phyloP scores from a whole-genome alignment of 192 early-diverging fungal genomes.

The Coemansia furcata region DNA sequence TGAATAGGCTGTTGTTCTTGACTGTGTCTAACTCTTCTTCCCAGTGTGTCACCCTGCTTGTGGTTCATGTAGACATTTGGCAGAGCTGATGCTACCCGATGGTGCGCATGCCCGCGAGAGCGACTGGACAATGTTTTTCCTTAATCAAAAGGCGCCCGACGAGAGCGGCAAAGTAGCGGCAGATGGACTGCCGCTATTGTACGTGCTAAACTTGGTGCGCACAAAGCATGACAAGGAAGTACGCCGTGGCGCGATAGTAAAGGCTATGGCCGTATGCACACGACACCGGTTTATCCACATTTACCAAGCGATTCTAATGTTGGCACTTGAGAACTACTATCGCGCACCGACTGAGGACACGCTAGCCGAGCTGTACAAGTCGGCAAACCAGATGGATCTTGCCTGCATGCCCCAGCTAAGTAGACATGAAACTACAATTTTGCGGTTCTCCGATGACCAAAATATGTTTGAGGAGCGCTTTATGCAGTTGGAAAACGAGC shows the following conservation, averaged over 20 bases:
- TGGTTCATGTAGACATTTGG: constrained; percentile 51
- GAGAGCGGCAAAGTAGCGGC: constrained; percentile 30
- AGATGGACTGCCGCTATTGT: constrained; percentile 67
- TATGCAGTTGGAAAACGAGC: constrained; percentile 41
- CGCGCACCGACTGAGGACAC: constrained; percentile 68
- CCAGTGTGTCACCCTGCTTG: constrained; percentile 2
- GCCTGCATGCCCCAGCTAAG: constrained; percentile 75
- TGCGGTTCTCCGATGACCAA: constrained; percentile 79
- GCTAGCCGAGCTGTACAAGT: constrained; percentile 73
- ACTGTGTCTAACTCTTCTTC: constrained; percentile 12
- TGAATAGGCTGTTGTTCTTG: not conserved
- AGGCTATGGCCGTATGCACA: constrained; percentile 92
- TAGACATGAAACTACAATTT: constrained; percentile 75
- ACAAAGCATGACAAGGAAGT: constrained; percentile 84
- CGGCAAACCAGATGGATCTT: constrained; percentile 85
- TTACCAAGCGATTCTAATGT: constrained; percentile 85
- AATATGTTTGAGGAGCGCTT: constrained; percentile 86
- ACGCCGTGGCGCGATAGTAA: constrained; percentile 84
- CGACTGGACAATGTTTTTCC: constrained; percentile 92
- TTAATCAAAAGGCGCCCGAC: constrained; percentile 68
- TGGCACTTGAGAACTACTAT: constrained; percentile 93
- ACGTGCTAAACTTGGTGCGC: constrained; percentile 89
- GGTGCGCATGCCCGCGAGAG: constrained; percentile 90
- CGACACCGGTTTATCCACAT: constrained; percentile 89
- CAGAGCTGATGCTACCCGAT: constrained; percentile 97